Percentiles rank a stretch among this genome's conserved stretches.
phyloP scores from a whole-genome alignment of 768 basidiomycete species.

The Boletus edulis region DNA sequence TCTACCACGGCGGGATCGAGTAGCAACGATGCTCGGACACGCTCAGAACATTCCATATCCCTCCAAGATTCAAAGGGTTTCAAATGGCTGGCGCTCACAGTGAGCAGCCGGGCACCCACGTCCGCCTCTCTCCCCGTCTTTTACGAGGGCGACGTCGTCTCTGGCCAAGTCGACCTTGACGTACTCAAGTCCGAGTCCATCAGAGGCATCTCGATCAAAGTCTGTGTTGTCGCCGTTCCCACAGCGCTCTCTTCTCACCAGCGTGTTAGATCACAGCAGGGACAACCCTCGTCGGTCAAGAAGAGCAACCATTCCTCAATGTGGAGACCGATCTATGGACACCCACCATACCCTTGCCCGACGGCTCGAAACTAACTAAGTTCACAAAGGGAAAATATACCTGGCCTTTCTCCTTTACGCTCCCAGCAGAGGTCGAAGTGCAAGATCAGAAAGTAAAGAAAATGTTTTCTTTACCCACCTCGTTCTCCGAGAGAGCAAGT shows the following conservation, averaged over 20 bases:
- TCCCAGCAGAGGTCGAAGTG: constrained; percentile 43
- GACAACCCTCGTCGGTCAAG: constrained; percentile 54
- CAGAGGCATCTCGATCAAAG: constrained; percentile 48
- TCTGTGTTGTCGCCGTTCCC: constrained; percentile 17
- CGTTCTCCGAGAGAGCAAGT: constrained; percentile 54
- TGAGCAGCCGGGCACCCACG: constrained; percentile 42
- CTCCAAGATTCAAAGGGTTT: constrained; percentile 41
- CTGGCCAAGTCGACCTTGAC: constrained; percentile 51
- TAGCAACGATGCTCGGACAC: background rate
- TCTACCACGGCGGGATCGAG: background rate
- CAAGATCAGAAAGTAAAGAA: constrained; percentile 37
- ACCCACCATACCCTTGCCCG: constrained; percentile 22
- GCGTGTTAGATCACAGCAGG: constrained; percentile 38
- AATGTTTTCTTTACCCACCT: constrained; percentile 46
- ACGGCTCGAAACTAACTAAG: constrained; percentile 24
- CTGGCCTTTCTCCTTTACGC: constrained; percentile 47
- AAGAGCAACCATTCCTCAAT: constrained; percentile 48
- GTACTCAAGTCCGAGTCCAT: constrained; percentile 47
- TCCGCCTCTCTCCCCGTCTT: constrained; percentile 44
- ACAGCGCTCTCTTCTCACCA: background rate
- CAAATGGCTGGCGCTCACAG: constrained; percentile 47
- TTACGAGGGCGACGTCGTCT: constrained; percentile 45
- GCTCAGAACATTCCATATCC: constrained; percentile 37
- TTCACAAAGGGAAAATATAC: constrained; percentile 45
- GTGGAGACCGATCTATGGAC: constrained; percentile 44